These are phyloP conservation scores for Caryopteris hybrid DNA, from an alignment of 305 asterid species.

Conservation along the genomic window DNA sequence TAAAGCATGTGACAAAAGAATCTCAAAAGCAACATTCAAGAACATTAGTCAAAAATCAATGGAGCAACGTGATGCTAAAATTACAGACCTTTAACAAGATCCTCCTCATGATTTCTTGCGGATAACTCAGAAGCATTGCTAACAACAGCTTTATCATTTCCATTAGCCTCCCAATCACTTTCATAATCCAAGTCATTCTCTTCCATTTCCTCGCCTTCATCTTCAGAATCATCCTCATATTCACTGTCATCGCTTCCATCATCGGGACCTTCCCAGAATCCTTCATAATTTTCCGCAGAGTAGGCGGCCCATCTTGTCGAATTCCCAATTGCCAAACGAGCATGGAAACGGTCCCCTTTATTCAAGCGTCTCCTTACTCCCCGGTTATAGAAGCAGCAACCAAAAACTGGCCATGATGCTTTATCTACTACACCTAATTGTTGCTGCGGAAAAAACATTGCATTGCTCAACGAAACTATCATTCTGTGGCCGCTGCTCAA, in stretches of 20 bases:
- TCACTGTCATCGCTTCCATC: conserved; percentile 70
- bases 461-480: conserved; percentile 30
- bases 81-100: conserved; percentile 48
- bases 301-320: conserved; percentile 15
- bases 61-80: not conserved
- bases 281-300: conserved; percentile 19
- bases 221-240: conserved; percentile 37
- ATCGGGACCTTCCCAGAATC: conserved; percentile 73
- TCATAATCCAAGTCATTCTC: conserved; percentile 63
- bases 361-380: conserved; percentile 15
- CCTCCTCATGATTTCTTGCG: conserved; percentile 41
- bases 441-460: conserved; percentile 19
- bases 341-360: conserved; percentile 10
- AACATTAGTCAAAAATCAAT: not conserved
- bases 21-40: not conserved
- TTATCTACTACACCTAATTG: conserved; percentile 8
- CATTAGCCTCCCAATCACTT: conserved; percentile 64
- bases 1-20: not conserved
- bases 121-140: conserved; percentile 28
- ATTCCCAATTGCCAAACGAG: conserved; percentile 12
- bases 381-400: conserved; percentile 13
- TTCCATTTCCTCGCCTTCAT: conserved; percentile 38
- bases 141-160: conserved; percentile 19
- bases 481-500: conserved; percentile 15
- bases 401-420: conserved; percentile 15